These are phyloP conservation scores for Pseudotulostoma volvatum DNA, from an alignment of 495 filamentous ascomycete genomes.

Conservation along the genomic window DNA sequence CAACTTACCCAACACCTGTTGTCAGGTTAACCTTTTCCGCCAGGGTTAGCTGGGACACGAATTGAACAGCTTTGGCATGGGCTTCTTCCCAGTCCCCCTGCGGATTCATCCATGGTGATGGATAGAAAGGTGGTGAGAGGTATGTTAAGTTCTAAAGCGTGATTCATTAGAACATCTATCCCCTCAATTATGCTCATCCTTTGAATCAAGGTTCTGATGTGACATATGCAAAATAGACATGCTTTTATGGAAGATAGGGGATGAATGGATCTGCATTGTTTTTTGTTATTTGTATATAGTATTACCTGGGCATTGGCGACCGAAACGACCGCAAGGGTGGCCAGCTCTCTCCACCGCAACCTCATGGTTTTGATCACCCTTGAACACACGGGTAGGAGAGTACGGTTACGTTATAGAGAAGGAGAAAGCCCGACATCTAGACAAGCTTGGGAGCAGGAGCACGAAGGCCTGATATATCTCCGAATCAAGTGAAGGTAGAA, in stretches of 20 bases:
- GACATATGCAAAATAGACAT: no score
- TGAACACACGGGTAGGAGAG: no score
- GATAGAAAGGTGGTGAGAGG: conserved; percentile 59
- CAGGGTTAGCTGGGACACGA: conserved; percentile 71
- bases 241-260: background rate
- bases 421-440: background rate
- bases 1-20: conserved; percentile 55
- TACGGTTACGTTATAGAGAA: background rate
- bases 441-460: background rate
- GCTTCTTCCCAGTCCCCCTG: conserved; percentile 63
- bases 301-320: background rate
- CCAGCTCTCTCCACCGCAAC: background rate
- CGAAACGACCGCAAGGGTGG: background rate
- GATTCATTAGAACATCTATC: no score
- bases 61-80: conserved; percentile 56
- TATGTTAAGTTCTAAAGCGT: conserved; percentile 13
- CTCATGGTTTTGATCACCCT: no score
- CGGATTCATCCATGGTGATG: conserved; percentile 63
- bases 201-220: conserved; percentile 5
- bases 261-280: no score
- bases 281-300: no score
- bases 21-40: conserved; percentile 88
- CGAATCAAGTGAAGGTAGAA: no score
- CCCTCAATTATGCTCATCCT: no score
- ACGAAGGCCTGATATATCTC: background rate